These are phyloP conservation scores for Gorgonomyces haynaldii DNA, from an alignment of 192 early-diverging fungal genomes.

Conservation along the genomic window DNA sequence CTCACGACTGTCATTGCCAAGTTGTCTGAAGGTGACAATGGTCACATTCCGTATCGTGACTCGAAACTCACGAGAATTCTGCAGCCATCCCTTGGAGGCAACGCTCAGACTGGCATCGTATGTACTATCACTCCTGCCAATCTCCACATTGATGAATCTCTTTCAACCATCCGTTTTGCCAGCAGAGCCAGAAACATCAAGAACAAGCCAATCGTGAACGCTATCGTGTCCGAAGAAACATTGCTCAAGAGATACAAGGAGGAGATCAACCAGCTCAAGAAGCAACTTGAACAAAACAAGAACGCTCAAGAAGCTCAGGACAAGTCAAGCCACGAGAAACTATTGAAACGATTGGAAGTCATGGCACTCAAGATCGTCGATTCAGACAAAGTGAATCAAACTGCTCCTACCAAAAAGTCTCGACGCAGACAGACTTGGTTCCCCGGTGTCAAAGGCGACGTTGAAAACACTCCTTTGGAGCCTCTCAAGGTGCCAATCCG, in stretches of 20 bases:
- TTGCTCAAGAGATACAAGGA: constrained; percentile 22
- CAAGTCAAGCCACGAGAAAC: background rate
- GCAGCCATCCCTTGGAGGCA: constrained; percentile 24
- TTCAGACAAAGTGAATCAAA: background rate
- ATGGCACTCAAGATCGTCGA: background rate
- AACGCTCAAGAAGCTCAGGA: background rate
- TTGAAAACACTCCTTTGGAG: too few species aligned
- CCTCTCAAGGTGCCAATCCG: too few species aligned
- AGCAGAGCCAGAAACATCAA: constrained; percentile 24
- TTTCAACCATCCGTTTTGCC: constrained; percentile 22
- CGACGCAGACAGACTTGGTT: background rate
- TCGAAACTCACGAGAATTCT: constrained; percentile 27
- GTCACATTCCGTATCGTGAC: constrained; percentile 25
- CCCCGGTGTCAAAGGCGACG: background rate
- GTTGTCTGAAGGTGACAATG: constrained; percentile 48
- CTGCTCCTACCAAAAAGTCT: background rate
- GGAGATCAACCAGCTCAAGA: constrained; percentile 16
- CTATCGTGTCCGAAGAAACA: constrained; percentile 14
- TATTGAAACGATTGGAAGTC: background rate
- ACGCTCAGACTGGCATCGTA: constrained; percentile 21
- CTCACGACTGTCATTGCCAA: constrained; percentile 69
- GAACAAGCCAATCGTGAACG: constrained; percentile 21
- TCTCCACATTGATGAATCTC: constrained; percentile 19
- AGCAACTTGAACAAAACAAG: background rate
- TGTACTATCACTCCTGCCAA: constrained; percentile 17